Base-by-base conservation (phyloP, 1,284 basidiomycete species). In the Cryptococcus sp. region DNA sequence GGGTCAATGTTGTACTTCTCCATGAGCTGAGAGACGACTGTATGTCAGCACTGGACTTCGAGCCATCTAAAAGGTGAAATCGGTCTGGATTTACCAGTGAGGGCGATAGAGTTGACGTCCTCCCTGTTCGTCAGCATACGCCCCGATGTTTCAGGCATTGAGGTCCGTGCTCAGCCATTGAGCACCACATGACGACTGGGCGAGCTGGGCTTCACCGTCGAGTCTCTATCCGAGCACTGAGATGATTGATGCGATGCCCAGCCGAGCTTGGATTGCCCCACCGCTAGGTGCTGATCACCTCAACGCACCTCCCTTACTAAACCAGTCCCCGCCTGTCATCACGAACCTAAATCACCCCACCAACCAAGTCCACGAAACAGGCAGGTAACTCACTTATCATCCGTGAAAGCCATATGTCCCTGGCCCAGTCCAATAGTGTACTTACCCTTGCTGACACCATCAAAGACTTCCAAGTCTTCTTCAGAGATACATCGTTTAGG, bases 381-480 rank as follows among this genome's bases (percentile, higher is more conserved):
- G 14, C 19, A 25, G 18, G 19, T 22, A 36, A 64, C 70, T 61
- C 59, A 72, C 70, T 87, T 84, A 81, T 96, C 92, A 72, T 96
- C 92, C 58, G 88, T 90, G 82, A 88, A 96, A 34, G 91, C 90
- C 94, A 98, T 98, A 81, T 84, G 93, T 77, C 97, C 86, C 76
- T 97, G 91, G 54, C 94, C 96, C 45, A 99, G 86, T 70, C 96
- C 96, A 72, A 98, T 97, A 66, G 96, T 99, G 82, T 99, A 98
- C 79, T 98, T 98, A 63, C 96, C 94, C 75, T 91, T 85, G 59
- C 91, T 78, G 40, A 96, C 96, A 66, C 90, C 90, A 72, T 99
- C 94, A 77, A 91, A 98, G 59, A 84, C 87, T 76, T 99, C 94
- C 52, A 97, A 85, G 64, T 88, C 91, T 50, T 86, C 85, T 78